These are phyloP conservation scores for Apiospora pterosperma DNA, from an alignment of 2,329 filamentous ascomycete species.

Conservation along the genomic window DNA sequence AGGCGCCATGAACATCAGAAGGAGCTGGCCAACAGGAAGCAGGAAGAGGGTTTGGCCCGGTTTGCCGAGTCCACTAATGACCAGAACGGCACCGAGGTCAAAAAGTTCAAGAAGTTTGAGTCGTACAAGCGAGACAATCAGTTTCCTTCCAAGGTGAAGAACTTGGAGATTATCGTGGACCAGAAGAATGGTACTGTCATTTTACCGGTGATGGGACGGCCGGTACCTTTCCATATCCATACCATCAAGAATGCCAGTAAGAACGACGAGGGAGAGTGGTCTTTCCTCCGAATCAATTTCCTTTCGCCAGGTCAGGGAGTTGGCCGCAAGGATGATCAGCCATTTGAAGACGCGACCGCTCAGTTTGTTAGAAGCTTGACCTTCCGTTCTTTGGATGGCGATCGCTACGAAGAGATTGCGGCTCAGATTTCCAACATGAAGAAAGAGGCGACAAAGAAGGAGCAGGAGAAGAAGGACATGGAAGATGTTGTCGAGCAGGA, in stretches of 20 bases:
- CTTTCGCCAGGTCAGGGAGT: slow-evolving; percentile 96
- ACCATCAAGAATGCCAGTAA: slow-evolving; percentile 99
- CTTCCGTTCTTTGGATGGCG: slow-evolving; percentile 85
- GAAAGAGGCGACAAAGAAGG: slow-evolving; percentile 84
- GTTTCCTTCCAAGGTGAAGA: slow-evolving; percentile 76
- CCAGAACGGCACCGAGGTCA: slow-evolving; percentile 86
- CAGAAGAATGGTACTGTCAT: slow-evolving; percentile 86
- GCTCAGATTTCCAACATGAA: slow-evolving; percentile 95
- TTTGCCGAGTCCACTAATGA: slow-evolving; percentile 84
- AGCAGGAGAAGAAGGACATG: slow-evolving; percentile 99
- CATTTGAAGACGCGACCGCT: slow-evolving; percentile 92
- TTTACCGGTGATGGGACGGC: slow-evolving; percentile 93
- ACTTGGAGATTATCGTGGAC: slow-evolving; percentile 87
- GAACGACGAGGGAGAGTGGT: slow-evolving; percentile 91
- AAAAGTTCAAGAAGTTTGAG: slow-evolving; percentile 98
- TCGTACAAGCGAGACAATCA: slow-evolving; percentile 98
- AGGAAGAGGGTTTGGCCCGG: slow-evolving; percentile 78
- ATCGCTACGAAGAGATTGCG: slow-evolving; percentile 85
- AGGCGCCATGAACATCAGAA: slow-evolving; percentile 89
- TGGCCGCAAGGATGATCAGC: slow-evolving; percentile 93
- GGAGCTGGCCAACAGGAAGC: slow-evolving; percentile 81
- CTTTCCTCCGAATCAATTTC: slow-evolving; percentile 95
- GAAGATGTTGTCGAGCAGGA: slow-evolving; percentile 99
- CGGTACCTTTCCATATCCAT: slow-evolving; percentile 94
- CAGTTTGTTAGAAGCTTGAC: slow-evolving; percentile 96